Percentiles rank a stretch among this genome's conserved stretches.
Evolutionary conservation across 345 rosid genomes (phyloP).

Genomic region (Gossypium ekmanianum): DNA sequence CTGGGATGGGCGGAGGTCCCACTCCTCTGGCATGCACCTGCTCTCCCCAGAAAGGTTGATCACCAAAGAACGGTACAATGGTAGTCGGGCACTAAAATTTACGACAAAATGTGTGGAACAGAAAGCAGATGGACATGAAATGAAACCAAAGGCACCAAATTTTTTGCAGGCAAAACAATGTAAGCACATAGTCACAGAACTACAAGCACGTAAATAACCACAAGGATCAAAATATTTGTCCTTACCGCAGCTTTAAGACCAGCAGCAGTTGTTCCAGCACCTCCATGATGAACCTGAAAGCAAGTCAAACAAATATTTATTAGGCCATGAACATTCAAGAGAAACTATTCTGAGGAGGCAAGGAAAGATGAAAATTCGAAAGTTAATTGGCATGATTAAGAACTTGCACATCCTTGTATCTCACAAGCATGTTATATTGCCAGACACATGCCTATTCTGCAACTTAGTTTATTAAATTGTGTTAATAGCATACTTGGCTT

Average conservation of each 20-base stretch:
- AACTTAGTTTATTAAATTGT: neutral
- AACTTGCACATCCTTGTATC: neutral
- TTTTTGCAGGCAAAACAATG: conserved; percentile 1
- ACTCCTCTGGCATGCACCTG: conserved; percentile 84
- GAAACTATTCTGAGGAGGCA: neutral
- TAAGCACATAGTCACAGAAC: neutral
- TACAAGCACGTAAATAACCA: conserved; percentile 3
- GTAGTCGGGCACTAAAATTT: conserved; percentile 84
- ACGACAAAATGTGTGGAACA: conserved; percentile 7
- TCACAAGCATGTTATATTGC: neutral
- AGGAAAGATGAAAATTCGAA: neutral
- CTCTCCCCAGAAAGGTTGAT: conserved; percentile 99
- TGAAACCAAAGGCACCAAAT: conserved; percentile 3
- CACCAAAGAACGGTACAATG: conserved; percentile 93
- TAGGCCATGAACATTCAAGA: neutral
- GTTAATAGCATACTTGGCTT: neutral
- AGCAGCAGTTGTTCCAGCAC: conserved; percentile 99
- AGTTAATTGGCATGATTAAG: neutral
- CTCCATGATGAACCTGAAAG: conserved; percentile 97
- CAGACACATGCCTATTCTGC: neutral
- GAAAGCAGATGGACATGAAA: neutral
- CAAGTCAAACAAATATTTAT: conserved; percentile 7
- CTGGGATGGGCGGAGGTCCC: conserved; percentile 88
- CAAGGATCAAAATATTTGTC: neutral
- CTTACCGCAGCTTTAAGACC: conserved; percentile 93